phyloP scores from a whole-genome alignment of 129 eudicot genomes.

The Ambrosia artemisiifolia region DNA sequence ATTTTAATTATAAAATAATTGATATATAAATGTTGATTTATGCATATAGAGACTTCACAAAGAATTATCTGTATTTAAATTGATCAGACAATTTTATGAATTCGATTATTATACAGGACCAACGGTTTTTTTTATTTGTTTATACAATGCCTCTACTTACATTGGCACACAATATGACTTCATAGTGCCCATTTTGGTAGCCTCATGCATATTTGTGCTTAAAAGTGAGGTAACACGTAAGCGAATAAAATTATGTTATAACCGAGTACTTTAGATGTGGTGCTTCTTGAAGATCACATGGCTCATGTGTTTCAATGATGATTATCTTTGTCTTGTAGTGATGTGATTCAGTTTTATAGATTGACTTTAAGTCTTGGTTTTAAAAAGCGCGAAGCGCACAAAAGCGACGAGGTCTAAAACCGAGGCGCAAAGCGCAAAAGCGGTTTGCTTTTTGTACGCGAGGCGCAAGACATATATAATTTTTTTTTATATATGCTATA shows the following conservation, averaged over 20 bases:
- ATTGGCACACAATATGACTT: not conserved
- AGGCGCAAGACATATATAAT: no score
- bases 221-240: not conserved
- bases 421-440: no score
- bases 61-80: not conserved
- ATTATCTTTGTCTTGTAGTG: conserved; percentile 12
- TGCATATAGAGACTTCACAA: not conserved
- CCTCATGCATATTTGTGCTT: conserved; percentile 15
- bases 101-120: not conserved
- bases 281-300: conserved; percentile 13
- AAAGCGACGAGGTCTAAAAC: no score
- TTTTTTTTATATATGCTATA: no score
- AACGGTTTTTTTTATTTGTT: not conserved
- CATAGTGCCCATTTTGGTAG: not conserved
- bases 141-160: not conserved
- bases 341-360: not conserved
- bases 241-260: not conserved
- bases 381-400: no score
- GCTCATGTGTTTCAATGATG: conserved; percentile 3
- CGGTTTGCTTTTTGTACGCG: no score
- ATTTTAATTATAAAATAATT: no score
- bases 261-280: not conserved
- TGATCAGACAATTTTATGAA: not conserved
- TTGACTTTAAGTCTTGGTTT: not conserved
- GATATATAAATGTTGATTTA: not conserved